Evolutionary conservation across 805 yeast species (phyloP).

Genomic region (Cyberlindnera galapagoensis): DNA sequence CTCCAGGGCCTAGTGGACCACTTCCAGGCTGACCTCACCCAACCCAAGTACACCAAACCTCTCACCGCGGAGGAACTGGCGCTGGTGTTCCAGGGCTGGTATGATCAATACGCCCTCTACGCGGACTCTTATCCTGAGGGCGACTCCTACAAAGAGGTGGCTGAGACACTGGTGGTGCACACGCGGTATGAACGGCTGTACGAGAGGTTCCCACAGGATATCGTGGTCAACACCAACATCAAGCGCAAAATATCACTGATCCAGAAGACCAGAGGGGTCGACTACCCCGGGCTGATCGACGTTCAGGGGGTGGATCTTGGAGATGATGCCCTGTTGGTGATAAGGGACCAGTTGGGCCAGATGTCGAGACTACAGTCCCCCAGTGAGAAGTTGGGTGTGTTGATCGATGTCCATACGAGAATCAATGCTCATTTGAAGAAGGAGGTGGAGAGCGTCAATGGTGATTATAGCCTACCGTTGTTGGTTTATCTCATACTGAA

Average conservation of each 20-base stretch:
- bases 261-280: constrained; percentile 10
- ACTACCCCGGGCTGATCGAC: constrained; percentile 16
- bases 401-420: constrained; percentile 13
- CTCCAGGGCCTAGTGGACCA: constrained; percentile 7
- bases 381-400: constrained; percentile 9
- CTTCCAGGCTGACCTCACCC: constrained; percentile 17
- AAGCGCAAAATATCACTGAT: constrained; percentile 11
- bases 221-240: constrained; percentile 13
- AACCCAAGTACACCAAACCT: constrained; percentile 20
- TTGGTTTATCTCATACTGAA: constrained; percentile 19
- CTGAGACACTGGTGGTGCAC: constrained; percentile 12
- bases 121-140: too few relatives aligned
- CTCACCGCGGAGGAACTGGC: constrained; percentile 14
- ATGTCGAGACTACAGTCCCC: constrained; percentile 9
- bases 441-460: constrained; percentile 9
- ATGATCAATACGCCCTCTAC: too few relatives aligned
- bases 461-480: constrained; percentile 21
- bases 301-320: constrained; percentile 13
- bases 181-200: constrained; percentile 14
- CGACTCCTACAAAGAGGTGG: too few relatives aligned
- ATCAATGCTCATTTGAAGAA: constrained; percentile 8
- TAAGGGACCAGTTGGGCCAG: background rate
- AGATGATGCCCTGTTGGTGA: too few relatives aligned
- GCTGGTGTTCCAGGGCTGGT: constrained; percentile 18
- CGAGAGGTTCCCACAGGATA: constrained; percentile 11